Evolutionary conservation across 352 stramenopile species (phyloP), one percentile per base, ranked within the genome.

Genomic region (Phytophthora fragariaefolia): DNA sequence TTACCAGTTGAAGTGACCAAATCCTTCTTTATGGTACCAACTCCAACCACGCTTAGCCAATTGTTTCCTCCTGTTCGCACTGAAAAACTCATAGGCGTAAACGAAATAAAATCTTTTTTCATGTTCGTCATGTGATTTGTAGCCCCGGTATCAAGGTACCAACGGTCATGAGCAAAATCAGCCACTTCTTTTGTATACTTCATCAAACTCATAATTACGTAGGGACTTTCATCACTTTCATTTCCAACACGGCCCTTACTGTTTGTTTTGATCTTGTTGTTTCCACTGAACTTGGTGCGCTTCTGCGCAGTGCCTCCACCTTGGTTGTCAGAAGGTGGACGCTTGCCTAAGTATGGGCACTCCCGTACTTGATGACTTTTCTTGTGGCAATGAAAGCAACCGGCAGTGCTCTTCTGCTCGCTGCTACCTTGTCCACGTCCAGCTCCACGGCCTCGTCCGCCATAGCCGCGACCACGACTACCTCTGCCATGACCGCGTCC

Each of bases 61-160:
- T 60, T 36, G 2, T 60, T 60, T 30, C 38, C 53, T 27, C 53
- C 53, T 20, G 50, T 43, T 4, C 54, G 40, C 22, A 62, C 54
- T 23, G 6, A 17, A 13, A 28, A 46, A 55, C 28, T 63, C 12
- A 55, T 6, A 17, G 28, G 43, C 20, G 43, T 55, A 22, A 63
- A 63, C 6, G 24, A 24, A 4, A 63, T 22, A 63, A 55, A 63
- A 13, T 63, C 45, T 23, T 9, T 47, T 30, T 27, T 20, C 20
- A 48, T 22, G 20, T 63, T 63, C 24, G 56, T 20, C 9, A 63
- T 56, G 30, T 63, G 43, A 28, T 32, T 63, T 2, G 56, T 30
- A 20, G 56, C 56, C n/a, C 56, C 56, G 27, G 43, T 50, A 26
- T 63, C 54, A 12, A 54, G 38, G 18, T 62, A 54, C 54, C 54